Evolutionary conservation across 176 grass and related monocot genomes (phyloP).

Genomic region (Bonia amplexicaulis): DNA sequence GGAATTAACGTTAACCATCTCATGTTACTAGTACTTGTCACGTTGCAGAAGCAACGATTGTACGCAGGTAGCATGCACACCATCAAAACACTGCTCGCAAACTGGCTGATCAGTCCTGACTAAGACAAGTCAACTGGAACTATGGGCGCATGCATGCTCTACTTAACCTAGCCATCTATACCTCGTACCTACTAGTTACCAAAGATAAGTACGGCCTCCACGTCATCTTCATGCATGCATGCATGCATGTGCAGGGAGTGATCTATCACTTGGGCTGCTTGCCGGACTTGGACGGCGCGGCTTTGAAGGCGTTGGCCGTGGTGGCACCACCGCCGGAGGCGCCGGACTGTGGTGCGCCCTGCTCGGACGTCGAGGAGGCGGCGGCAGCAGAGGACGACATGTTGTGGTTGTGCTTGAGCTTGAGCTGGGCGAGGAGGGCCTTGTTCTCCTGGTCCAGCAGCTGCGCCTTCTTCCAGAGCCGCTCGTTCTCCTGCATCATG

Average conservation of each 20-base stretch:
- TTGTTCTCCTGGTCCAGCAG: constrained; percentile 65
- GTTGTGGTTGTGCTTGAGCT: constrained; percentile 18
- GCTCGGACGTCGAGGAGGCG: not conserved
- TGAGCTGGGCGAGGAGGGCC: constrained; percentile 48
- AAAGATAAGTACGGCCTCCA: not conserved
- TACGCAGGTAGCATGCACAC: not conserved
- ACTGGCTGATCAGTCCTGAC: not conserved
- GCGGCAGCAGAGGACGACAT: not conserved
- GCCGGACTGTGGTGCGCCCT: not conserved
- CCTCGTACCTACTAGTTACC: not conserved
- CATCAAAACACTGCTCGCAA: too few relatives aligned
- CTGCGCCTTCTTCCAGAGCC: constrained; percentile 43
- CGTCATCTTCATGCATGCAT: not conserved
- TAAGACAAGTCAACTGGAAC: not conserved
- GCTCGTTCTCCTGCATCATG: constrained; percentile 75
- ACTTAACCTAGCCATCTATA: not conserved
- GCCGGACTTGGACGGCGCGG: constrained; percentile 1
- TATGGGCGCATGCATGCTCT: not conserved
- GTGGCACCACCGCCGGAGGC: not conserved
- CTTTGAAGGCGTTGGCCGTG: not conserved
- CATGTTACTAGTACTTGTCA: not conserved
- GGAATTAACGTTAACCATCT: not conserved
- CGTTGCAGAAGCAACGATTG: not conserved
- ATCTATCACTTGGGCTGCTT: constrained; percentile 6
- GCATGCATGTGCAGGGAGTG: not conserved